Evolutionary conservation across 495 filamentous ascomycete genomes (phyloP).

Genomic region (Cryomyces antarcticus): DNA sequence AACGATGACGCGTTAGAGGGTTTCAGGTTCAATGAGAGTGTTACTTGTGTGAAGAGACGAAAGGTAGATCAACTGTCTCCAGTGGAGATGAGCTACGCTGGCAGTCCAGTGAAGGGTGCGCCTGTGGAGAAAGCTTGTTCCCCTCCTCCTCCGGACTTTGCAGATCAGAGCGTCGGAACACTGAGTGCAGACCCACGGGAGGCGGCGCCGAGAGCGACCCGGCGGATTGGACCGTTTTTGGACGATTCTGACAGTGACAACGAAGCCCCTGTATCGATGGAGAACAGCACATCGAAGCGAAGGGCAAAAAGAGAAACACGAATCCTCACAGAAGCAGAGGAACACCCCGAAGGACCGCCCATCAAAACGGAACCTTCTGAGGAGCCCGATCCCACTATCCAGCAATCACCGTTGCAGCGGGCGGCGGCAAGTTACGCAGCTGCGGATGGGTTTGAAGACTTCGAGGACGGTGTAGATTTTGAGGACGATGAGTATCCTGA

Average conservation of each 20-base stretch:
- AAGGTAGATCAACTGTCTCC: constrained; percentile 17
- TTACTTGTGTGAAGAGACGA: constrained; percentile 24
- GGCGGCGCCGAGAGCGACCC: constrained; percentile 12
- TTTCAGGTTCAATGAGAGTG: constrained; percentile 31
- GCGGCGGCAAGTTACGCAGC: constrained; percentile 35
- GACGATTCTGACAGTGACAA: constrained; percentile 51
- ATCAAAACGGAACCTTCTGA: constrained; percentile 1
- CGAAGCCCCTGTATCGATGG: constrained; percentile 20
- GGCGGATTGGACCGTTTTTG: constrained; percentile 32
- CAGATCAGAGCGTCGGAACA: background rate
- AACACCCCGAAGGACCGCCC: background rate
- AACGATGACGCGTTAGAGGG: constrained; percentile 1
- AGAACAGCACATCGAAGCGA: too few relatives aligned
- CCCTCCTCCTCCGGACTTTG: constrained; percentile 8
- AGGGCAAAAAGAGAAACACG: too few relatives aligned
- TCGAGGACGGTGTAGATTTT: constrained; percentile 29
- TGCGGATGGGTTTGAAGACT: constrained; percentile 43
- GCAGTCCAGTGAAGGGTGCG: too few relatives aligned
- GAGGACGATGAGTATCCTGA: constrained; percentile 27
- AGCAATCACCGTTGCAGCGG: constrained; percentile 27
- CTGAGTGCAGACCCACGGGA: too few relatives aligned
- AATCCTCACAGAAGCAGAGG: background rate
- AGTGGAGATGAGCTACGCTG: too few relatives aligned
- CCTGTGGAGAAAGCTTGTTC: constrained; percentile 3
- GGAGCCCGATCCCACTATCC: background rate